Evolutionary conservation across 257 asterid species (phyloP).

Genomic region (Solanum chaucha): DNA sequence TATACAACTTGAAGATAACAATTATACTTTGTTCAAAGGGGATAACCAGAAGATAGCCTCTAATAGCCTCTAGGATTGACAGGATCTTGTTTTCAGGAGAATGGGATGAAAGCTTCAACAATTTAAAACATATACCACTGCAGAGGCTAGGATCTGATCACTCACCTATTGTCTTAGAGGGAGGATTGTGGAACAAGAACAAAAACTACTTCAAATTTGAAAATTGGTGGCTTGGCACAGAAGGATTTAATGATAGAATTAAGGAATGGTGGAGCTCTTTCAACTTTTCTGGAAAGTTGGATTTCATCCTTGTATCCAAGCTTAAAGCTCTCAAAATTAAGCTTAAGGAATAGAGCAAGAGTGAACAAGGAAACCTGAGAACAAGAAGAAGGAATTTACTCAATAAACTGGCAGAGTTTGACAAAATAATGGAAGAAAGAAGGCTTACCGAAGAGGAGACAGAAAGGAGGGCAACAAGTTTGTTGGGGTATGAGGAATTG

Average conservation of each 20-base stretch:
- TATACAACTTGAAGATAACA: neutral
- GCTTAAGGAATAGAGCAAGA: neutral
- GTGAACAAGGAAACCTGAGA: neutral
- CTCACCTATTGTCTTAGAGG: neutral
- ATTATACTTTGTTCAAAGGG: neutral
- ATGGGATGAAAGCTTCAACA: neutral
- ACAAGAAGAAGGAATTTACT: neutral
- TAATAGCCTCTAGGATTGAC: neutral
- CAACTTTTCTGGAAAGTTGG: neutral
- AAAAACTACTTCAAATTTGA: neutral
- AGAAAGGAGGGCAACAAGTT: neutral
- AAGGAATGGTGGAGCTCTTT: neutral
- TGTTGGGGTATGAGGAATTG: neutral
- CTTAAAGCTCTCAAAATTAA: neutral
- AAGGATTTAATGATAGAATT: neutral
- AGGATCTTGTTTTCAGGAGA: neutral
- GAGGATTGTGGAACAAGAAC: neutral
- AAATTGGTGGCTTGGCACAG: neutral
- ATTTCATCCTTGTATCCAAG: neutral
- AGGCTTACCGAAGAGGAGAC: neutral
- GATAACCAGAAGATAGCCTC: neutral
- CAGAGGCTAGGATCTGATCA: neutral
- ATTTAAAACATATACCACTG: neutral
- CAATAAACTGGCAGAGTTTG: neutral
- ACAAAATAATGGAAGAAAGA: neutral